Evolutionary conservation across 495 filamentous ascomycete species (phyloP).

Genomic region (Aspergillus bridgeri): DNA sequence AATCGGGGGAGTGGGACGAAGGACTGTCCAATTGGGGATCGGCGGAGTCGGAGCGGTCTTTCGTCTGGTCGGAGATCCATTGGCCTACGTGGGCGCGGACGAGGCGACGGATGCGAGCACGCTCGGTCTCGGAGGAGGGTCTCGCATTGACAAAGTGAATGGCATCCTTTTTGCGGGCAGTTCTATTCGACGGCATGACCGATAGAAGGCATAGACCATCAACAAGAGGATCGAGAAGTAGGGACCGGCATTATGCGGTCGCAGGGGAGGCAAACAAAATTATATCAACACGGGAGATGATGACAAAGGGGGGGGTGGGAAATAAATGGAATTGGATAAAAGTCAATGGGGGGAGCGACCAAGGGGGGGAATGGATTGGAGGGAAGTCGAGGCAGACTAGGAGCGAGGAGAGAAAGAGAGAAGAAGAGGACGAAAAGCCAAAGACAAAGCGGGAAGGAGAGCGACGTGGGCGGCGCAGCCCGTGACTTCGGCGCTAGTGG

Average conservation of each 20-base stretch:
- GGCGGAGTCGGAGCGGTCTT: conserved; percentile 20
- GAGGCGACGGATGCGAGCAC: conserved; percentile 27
- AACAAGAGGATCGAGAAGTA: conserved; percentile 14
- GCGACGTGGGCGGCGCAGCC: neutral
- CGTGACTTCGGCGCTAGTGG: conserved; percentile 6
- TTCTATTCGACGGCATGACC: conserved; percentile 31
- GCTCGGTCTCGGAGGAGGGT: conserved; percentile 33
- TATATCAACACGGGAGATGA: no score
- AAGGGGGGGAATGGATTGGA: no score
- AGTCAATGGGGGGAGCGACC: no score
- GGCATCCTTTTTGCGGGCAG: conserved; percentile 22
- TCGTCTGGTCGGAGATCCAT: conserved; percentile 44
- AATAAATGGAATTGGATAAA: no score
- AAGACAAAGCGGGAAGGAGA: neutral
- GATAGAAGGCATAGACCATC: conserved; percentile 3
- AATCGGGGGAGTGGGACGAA: conserved; percentile 9
- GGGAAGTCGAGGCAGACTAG: neutral
- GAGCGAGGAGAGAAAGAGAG: neutral
- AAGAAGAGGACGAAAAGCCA: neutral
- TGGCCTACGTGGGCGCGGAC: conserved; percentile 41
- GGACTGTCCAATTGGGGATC: conserved; percentile 4
- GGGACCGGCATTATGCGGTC: conserved; percentile 16
- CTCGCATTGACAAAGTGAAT: conserved; percentile 43
- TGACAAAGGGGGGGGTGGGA: no score
- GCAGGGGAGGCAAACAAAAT: no score